Base-by-base conservation (phyloP, 805 yeast species). In the Komagataella pseudopastoris region DNA sequence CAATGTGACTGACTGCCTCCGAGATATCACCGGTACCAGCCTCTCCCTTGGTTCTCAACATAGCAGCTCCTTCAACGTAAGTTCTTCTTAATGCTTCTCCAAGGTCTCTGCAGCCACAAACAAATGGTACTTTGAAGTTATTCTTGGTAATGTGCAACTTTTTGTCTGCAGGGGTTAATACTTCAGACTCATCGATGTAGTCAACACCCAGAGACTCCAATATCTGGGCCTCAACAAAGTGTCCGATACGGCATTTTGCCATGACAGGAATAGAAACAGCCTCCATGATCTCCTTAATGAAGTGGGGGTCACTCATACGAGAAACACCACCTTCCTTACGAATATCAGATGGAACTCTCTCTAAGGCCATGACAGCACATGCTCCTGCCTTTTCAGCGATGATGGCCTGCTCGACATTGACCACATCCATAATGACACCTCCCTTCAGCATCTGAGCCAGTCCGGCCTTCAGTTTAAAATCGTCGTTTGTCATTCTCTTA, bases 1-100 rank as follows among this genome's bases (percentile, higher is more conserved):
- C 73, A 57, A 86, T 81, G 65, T 85, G 95, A 60, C 74, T 77
- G 53, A 85, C 88, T 12, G 93, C 93, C 65, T 85, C 91, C 46
- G 87, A 79, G 51, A 85, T 80, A 65, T 85, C 93, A 51, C 95
- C 95, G 44, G 95, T 86, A 47, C 95, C 95, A 43, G 95, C 93
- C 65, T 85, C 95, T 58, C 95, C 95, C 68, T 85, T 85, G 56
- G 93, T 82, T 64, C 93, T 76, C 63, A 85, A 77, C 91, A 85
- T 84, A 36, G 91, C 90, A 44, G 93, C 91, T 57, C 93, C 93
- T 67, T 85, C 95, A 30, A 30, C 39, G 58, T 74, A 69, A 60
- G 86, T 74, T 62, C 95, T 76, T 65, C 93, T 77, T 57, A 85
- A 72, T 2, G 91, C 90, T 66, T 85, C 93, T 47, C 91, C 93